Conservation (phyloP, 805 yeast genomes). For the Ogataea parapolymorpha region DNA sequence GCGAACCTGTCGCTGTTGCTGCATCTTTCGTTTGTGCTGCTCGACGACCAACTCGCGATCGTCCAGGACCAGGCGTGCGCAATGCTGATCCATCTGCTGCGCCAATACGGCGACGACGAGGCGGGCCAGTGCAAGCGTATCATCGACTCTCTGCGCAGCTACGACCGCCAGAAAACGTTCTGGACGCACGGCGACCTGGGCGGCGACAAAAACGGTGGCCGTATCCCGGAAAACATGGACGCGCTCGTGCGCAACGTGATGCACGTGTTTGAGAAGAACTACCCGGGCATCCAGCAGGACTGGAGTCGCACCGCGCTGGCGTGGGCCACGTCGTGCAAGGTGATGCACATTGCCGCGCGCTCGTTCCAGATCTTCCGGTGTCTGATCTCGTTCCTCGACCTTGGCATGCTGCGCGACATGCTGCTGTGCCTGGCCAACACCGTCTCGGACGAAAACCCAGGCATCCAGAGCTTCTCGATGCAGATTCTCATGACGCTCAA, state of each 20-base stretch:
- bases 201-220: conserved; percentile 71
- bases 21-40: conserved; percentile 73
- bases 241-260: conserved; percentile 60
- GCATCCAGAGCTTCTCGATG: conserved; percentile 95
- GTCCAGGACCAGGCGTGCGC: conserved; percentile 85
- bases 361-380: conserved; percentile 93
- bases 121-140: conserved; percentile 54
- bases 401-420: conserved; percentile 89
- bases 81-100: conserved; percentile 68
- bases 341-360: conserved; percentile 93
- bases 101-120: conserved; percentile 51
- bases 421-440: conserved; percentile 90
- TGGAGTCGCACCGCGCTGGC: conserved; percentile 82
- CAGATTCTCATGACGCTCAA: conserved; percentile 95
- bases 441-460: conserved; percentile 81
- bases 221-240: conserved; percentile 87
- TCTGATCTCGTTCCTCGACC: conserved; percentile 75
- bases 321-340: conserved; percentile 98
- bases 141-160: conserved; percentile 53
- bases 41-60: conserved; percentile 82
- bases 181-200: conserved; percentile 90
- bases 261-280: conserved; percentile 47
- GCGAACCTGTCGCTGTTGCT: conserved; percentile 66
- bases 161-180: conserved; percentile 45
- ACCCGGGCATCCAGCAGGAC: conserved; percentile 58